phyloP scores from a whole-genome alignment of 495 filamentous ascomycete species.

The Trichoderma virens region DNA sequence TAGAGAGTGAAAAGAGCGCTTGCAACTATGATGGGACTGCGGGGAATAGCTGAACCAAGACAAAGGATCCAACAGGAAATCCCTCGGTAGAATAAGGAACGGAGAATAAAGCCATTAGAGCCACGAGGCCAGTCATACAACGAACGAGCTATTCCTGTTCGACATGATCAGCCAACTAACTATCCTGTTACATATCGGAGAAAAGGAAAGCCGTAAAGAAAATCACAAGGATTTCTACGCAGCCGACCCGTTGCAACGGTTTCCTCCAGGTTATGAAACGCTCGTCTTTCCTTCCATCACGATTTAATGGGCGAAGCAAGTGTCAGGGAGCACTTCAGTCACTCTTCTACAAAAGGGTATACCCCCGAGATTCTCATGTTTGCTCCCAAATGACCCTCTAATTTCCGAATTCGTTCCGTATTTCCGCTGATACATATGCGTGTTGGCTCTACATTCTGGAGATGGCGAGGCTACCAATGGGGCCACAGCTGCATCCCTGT shows the following conservation, averaged over 20 bases:
- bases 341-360: neutral
- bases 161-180: neutral
- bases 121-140: neutral
- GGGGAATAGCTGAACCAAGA: neutral
- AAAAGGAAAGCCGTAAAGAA: neutral
- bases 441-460: neutral
- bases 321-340: neutral
- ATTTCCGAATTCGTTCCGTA: neutral
- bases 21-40: neutral
- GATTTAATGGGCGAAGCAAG: neutral
- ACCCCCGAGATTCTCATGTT: neutral
- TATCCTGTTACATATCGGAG: neutral
- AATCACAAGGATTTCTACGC: neutral
- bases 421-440: neutral
- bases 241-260: neutral
- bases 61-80: neutral
- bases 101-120: neutral
- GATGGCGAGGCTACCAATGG: neutral
- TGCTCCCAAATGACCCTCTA: neutral
- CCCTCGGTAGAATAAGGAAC: neutral
- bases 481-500: constrained; percentile 11
- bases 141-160: neutral
- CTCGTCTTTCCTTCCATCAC: neutral
- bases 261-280: neutral
- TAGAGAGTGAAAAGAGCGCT: neutral